phyloP scores from a whole-genome alignment of 768 basidiomycete species.

The Podaxis sp. region DNA sequence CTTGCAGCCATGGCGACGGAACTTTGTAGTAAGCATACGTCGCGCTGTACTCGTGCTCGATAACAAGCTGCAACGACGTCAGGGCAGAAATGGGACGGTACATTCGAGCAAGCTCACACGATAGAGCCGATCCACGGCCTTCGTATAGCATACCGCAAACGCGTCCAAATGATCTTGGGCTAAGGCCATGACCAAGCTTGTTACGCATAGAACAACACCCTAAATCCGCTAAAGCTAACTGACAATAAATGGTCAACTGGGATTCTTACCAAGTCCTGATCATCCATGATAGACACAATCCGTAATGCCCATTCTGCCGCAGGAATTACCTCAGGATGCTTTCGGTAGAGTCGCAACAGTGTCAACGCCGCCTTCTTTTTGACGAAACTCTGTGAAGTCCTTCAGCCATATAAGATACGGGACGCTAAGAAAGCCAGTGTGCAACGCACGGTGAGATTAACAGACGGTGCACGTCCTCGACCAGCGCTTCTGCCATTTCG shows the following conservation, averaged over 20 bases:
- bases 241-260: slow-evolving; percentile 15
- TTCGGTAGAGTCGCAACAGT: slow-evolving; percentile 88
- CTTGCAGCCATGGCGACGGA: slow-evolving; percentile 96
- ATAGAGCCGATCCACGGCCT: slow-evolving; percentile 87
- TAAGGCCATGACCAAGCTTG: slow-evolving; percentile 89
- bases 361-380: slow-evolving; percentile 99
- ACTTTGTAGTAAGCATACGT: slow-evolving; percentile 98
- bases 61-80: slow-evolving; percentile 61
- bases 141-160: slow-evolving; percentile 89
- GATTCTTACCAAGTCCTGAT: slow-evolving; percentile 68
- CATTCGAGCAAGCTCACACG: slow-evolving; percentile 49
- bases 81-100: slow-evolving; percentile 6
- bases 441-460: slow-evolving; percentile 85
- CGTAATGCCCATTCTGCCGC: slow-evolving; percentile 95
- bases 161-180: slow-evolving; percentile 94
- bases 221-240: slow-evolving; percentile 27
- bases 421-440: not conserved
- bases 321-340: slow-evolving; percentile 92
- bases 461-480: slow-evolving; percentile 90
- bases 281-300: slow-evolving; percentile 95
- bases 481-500: slow-evolving; percentile 97
- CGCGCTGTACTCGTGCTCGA: slow-evolving; percentile 85
- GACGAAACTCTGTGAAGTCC: slow-evolving; percentile 92
- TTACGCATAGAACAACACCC: slow-evolving; percentile 95
- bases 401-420: slow-evolving; percentile 30